Conservation (phyloP, 1,284 basidiomycete species). For the Moesziomyces globuligerus region DNA sequence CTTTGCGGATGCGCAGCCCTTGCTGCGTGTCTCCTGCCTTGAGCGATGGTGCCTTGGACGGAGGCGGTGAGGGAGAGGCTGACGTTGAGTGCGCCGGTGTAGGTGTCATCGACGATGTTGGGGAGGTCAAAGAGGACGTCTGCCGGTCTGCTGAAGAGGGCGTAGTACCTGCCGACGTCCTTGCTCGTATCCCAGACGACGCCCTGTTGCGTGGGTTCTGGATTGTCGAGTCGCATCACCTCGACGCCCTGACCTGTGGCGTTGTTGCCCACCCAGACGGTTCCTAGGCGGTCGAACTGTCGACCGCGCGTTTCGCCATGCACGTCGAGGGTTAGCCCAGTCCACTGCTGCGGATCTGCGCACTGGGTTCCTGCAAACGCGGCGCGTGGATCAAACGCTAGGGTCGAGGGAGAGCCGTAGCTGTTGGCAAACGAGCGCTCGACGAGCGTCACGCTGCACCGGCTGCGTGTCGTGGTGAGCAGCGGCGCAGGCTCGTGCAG, state of each 20-base stretch:
- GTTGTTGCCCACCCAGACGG: slow-evolving; percentile 36
- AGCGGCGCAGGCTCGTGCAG: slow-evolving; percentile 27
- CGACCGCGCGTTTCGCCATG: slow-evolving; percentile 34
- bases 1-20: background rate
- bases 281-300: slow-evolving; percentile 56
- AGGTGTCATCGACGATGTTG: slow-evolving; percentile 52
- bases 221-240: slow-evolving; percentile 53
- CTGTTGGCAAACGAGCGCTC: slow-evolving; percentile 42
- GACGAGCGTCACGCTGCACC: slow-evolving; percentile 35
- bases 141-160: slow-evolving; percentile 25
- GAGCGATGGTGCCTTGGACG: slow-evolving; percentile 2
- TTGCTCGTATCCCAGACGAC: slow-evolving; percentile 45
- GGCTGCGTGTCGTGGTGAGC: slow-evolving; percentile 2
- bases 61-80: slow-evolving; percentile 34
- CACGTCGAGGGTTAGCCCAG: slow-evolving; percentile 33
- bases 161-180: slow-evolving; percentile 49
- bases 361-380: slow-evolving; percentile 16
- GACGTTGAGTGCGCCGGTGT: slow-evolving; percentile 47
- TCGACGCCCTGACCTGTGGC: slow-evolving; percentile 43
- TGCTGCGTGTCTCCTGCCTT: background rate
- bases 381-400: slow-evolving; percentile 22
- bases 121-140: slow-evolving; percentile 52
- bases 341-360: slow-evolving; percentile 37
- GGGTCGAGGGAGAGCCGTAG: slow-evolving; percentile 39
- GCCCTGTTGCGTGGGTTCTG: slow-evolving; percentile 47